Evolutionary conservation across 2,329 filamentous ascomycete genomes (phyloP).

Genomic region (Verticillium longisporum): DNA sequence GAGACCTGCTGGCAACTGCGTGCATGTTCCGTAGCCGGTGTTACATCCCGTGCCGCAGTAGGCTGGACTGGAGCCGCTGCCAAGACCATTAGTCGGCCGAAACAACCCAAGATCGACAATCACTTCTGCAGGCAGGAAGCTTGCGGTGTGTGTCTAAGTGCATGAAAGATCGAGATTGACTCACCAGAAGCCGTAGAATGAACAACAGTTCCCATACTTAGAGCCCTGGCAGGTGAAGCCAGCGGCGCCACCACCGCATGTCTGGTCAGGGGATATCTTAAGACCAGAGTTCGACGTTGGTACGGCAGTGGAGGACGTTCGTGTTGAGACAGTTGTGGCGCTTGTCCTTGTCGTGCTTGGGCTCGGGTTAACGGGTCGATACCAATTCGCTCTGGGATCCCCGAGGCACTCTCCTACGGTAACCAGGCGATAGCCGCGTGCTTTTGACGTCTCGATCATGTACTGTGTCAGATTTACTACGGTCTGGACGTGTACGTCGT

Average conservation of each 20-base stretch:
- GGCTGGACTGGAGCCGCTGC: conserved; percentile 21
- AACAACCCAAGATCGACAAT: background rate
- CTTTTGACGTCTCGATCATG: conserved; percentile 33
- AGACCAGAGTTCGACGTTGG: conserved; percentile 9
- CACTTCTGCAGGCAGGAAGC: too few species aligned
- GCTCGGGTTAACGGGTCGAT: conserved; percentile 25
- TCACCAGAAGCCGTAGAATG: conserved; percentile 32
- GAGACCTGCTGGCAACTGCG: conserved; percentile 13
- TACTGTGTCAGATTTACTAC: conserved; percentile 23
- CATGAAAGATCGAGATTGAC: conserved; percentile 3
- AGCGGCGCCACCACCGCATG: conserved; percentile 23
- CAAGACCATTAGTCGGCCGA: background rate
- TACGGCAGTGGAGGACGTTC: conserved; percentile 3
- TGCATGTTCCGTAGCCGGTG: conserved; percentile 25
- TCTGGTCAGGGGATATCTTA: conserved; percentile 24
- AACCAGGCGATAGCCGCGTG: conserved; percentile 37
- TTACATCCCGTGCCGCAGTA: conserved; percentile 33
- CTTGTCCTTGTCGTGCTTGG: conserved; percentile 8
- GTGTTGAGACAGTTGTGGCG: conserved; percentile 6
- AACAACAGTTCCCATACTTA: conserved; percentile 30
- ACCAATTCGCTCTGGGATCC: conserved; percentile 46
- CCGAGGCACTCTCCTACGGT: conserved; percentile 52
- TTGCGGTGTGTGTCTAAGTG: too few species aligned
- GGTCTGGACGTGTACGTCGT: conserved; percentile 31
- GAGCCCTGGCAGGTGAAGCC: conserved; percentile 29